Evolutionary conservation across 176 grass and related monocot species (phyloP), one percentile per base, ranked within the genome.

Genomic region (Phoenix dactylifera): DNA sequence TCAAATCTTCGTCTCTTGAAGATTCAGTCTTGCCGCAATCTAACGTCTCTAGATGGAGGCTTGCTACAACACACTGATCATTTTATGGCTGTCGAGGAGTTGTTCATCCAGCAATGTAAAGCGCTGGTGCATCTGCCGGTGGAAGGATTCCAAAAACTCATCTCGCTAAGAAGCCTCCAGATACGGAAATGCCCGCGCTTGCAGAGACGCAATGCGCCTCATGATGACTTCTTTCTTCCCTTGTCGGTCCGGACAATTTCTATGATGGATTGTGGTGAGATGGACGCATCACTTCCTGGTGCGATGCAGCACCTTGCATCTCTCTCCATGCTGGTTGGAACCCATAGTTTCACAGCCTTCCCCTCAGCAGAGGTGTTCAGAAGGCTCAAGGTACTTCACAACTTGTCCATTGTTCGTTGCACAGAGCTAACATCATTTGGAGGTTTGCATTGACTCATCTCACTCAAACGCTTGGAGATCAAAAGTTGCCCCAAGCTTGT

Each of bases 221-320:
- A 75, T 39, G 50, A 75, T 24, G 50, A 24, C 3, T 75, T 65
- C 56, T 35, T 7, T 35, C 60, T 66, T 1, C 72, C 72, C 16
- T 26, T 25, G 23, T 24, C 61, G 6, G 5, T 74, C 32, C 7
- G 50, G 7, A 22, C 3, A 5, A 53, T 71, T 39, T 0, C 3
- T 39, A 15, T 71, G 23, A 19, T 19, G 5, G 32, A 2, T 1
- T 58, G 51, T 22, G 24, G 67, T 57, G 1, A 22, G 17, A 50
- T 49, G 25, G 68, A 60, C 9, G n/a, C 22, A 16, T 4, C 1
- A 18, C 49, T 71, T 1, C 4, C 29, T 17, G 59, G 49, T 23
- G 68, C 55, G 10, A 10, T 71, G 16, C 6, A 71, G 51, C 1
- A 16, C 15, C 15, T 71, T 71, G 6, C 49, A 18, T 59, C 55